Conservation (phyloP, 1,284 basidiomycete genomes). For the Ustilago curta region DNA sequence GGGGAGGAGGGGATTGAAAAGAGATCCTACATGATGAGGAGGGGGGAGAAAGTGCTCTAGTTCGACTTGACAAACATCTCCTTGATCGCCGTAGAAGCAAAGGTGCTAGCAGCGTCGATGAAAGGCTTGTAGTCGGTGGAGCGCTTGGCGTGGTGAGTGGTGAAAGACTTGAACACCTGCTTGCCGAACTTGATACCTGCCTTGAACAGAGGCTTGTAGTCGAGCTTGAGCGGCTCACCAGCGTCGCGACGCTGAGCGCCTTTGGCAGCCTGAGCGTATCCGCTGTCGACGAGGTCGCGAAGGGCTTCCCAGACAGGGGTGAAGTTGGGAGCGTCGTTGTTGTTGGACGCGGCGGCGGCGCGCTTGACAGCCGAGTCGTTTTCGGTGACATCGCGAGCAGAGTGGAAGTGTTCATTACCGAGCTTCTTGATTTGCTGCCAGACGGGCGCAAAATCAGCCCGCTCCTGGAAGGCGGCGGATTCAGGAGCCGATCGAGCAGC, state of each 20-base stretch:
- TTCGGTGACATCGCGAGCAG: constrained; percentile 18
- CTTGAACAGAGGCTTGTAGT: constrained; percentile 52
- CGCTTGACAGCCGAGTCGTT: constrained; percentile 28
- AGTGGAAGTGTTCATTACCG: constrained; percentile 48
- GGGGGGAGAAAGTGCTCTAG: background rate
- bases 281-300: constrained; percentile 55
- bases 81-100: constrained; percentile 39
- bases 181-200: constrained; percentile 38
- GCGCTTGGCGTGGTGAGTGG: constrained; percentile 41
- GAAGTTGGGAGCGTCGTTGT: constrained; percentile 38
- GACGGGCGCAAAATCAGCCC: constrained; percentile 55
- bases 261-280: constrained; percentile 36
- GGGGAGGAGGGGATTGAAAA: background rate
- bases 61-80: constrained; percentile 40
- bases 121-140: constrained; percentile 76
- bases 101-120: constrained; percentile 76
- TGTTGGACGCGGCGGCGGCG: constrained; percentile 7
- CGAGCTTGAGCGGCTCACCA: constrained; percentile 26
- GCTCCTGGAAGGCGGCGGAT: constrained; percentile 17
- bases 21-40: background rate
- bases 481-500: constrained; percentile 9
- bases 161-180: constrained; percentile 50
- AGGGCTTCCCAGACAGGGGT: constrained; percentile 54
- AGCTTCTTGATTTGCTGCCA: constrained; percentile 55
- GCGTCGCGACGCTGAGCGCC: constrained; percentile 28